These are phyloP conservation scores for Angomonas ambiguus DNA, from an alignment of 208 protist genomes.

Conservation along the genomic window DNA sequence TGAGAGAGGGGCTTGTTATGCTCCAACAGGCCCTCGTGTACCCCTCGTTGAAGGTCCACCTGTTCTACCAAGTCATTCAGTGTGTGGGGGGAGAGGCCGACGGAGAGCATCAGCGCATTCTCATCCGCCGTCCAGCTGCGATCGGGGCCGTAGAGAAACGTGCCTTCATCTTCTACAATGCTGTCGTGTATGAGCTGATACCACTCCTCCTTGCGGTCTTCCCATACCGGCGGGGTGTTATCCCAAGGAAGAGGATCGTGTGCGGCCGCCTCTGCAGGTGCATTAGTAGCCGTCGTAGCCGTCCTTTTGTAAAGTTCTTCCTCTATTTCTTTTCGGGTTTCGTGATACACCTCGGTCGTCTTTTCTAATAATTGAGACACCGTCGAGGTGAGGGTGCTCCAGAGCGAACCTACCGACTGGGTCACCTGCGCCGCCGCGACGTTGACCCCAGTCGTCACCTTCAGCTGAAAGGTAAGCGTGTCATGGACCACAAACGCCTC, in stretches of 20 bases:
- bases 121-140: slow-evolving; percentile 42
- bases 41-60: slow-evolving; percentile 58
- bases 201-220: slow-evolving; percentile 47
- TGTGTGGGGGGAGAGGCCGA: slow-evolving; percentile 37
- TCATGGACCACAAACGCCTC: slow-evolving; percentile 17
- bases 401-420: slow-evolving; percentile 52
- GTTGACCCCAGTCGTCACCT: slow-evolving; percentile 58
- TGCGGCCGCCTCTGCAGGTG: not conserved
- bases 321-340: slow-evolving; percentile 37
- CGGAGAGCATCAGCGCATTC: slow-evolving; percentile 46
- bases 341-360: slow-evolving; percentile 38
- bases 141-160: slow-evolving; percentile 60
- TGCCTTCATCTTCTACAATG: slow-evolving; percentile 46
- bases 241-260: slow-evolving; percentile 47
- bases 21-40: slow-evolving; percentile 61
- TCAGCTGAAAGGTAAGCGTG: slow-evolving; percentile 41
- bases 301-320: not conserved
- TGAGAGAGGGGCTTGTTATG: slow-evolving; percentile 24
- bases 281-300: not conserved
- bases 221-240: slow-evolving; percentile 48
- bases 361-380: slow-evolving; percentile 42
- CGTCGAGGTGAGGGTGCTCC: slow-evolving; percentile 46
- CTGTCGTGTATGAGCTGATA: slow-evolving; percentile 33
- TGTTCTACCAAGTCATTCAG: slow-evolving; percentile 28
- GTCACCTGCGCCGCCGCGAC: slow-evolving; percentile 52